These are phyloP conservation scores for Xylaria sp. DNA, from an alignment of 2,329 filamentous ascomycete species.

Conservation along the genomic window DNA sequence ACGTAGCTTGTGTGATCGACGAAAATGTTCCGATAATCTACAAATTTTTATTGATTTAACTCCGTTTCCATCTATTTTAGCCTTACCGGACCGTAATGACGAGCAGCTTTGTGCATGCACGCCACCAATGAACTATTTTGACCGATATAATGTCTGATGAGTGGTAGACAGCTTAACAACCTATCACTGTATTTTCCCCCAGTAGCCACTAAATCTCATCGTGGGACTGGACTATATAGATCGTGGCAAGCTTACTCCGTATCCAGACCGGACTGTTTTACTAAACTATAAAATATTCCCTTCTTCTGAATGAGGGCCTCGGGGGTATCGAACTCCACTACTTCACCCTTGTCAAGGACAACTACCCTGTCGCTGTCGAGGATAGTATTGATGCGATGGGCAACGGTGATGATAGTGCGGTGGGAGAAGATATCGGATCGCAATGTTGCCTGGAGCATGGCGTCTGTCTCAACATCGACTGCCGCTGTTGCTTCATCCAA, in stretches of 20 bases:
- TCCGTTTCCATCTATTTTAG: slow-evolving; percentile 11
- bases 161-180: slow-evolving; percentile 3
- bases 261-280: slow-evolving; percentile 86
- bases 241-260: slow-evolving; percentile 51
- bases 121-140: slow-evolving; percentile 5
- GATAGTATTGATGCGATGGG: slow-evolving; percentile 98
- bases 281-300: slow-evolving; percentile 88
- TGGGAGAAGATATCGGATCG: slow-evolving; percentile 80
- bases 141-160: slow-evolving; percentile 6
- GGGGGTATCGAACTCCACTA: slow-evolving; percentile 93
- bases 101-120: slow-evolving; percentile 16
- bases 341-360: slow-evolving; percentile 88
- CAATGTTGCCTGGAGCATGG: slow-evolving; percentile 72
- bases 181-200: neutral
- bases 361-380: slow-evolving; percentile 89
- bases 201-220: slow-evolving; percentile 1
- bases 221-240: neutral
- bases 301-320: slow-evolving; percentile 77
- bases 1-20: neutral
- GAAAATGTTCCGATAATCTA: neutral
- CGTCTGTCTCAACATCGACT: slow-evolving; percentile 75
- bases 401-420: slow-evolving; percentile 97
- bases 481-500: slow-evolving; percentile 94
- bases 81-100: neutral
- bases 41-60: slow-evolving; percentile 3